A percentile compares a stretch with the other conserved stretches of the same genome.
phyloP scores from a whole-genome alignment of 1,284 basidiomycete genomes.

The Cutaneotrichosporon cyanovorans region DNA sequence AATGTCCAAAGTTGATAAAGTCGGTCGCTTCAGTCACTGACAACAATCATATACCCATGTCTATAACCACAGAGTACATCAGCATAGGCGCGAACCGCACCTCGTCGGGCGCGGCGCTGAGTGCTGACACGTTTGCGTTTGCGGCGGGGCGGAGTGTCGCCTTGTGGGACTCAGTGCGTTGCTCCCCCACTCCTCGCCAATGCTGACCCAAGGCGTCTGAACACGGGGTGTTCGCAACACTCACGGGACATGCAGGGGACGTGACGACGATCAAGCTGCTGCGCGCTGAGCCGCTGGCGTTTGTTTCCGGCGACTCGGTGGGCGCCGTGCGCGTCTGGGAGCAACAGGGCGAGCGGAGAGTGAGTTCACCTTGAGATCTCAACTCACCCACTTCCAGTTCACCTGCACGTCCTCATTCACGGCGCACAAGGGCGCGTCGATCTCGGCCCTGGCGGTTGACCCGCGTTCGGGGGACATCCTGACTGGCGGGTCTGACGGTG shows the following conservation, averaged over 20 bases:
- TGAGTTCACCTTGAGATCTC: conserved; percentile 6
- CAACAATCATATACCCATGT: conserved; percentile 1
- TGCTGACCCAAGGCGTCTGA: not conserved
- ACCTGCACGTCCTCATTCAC: conserved; percentile 45
- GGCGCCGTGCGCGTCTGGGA: conserved; percentile 51
- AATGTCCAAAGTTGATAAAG: too few relatives aligned
- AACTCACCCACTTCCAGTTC: conserved; percentile 53
- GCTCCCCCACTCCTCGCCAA: not conserved
- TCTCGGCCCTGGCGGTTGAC: conserved; percentile 57
- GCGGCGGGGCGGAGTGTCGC: conserved; percentile 69
- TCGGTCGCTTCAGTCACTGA: not conserved
- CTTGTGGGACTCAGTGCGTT: conserved; percentile 63
- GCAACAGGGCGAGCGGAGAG: conserved; percentile 13
- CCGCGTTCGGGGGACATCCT: conserved; percentile 47
- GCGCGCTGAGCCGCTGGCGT: conserved; percentile 14
- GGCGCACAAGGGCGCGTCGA: conserved; percentile 58
- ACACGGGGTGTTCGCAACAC: conserved; percentile 58
- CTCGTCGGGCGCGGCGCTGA: conserved; percentile 55
- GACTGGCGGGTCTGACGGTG: conserved; percentile 72
- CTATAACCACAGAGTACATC: conserved; percentile 54
- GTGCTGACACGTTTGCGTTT: conserved; percentile 57
- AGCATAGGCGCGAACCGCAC: conserved; percentile 71
- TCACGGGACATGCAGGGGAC: conserved; percentile 65
- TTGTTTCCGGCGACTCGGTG: conserved; percentile 67
- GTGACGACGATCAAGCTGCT: conserved; percentile 69